Percentiles rank a stretch among this genome's conserved stretches.
phyloP scores from a whole-genome alignment of 2,329 filamentous ascomycete genomes.

The Lasiodiplodia theobromae region DNA sequence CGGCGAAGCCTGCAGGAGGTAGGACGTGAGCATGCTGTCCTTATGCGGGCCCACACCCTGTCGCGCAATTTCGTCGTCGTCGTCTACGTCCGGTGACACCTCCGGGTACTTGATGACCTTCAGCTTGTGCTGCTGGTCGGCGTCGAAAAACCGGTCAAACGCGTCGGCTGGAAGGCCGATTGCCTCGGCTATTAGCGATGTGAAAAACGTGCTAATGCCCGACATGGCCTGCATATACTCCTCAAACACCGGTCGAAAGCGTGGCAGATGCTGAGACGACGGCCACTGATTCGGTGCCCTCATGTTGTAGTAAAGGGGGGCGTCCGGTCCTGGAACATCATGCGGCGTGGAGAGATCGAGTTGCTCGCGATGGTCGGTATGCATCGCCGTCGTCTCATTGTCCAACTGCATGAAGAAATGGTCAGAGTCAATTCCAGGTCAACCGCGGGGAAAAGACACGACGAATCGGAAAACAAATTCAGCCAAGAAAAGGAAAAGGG shows the following conservation, averaged over 20 bases:
- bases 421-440: neutral
- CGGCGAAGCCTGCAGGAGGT: conserved; percentile 79
- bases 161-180: conserved; percentile 73
- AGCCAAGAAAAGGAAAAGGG: conserved; percentile 8
- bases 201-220: conserved; percentile 74
- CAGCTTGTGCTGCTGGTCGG: conserved; percentile 78
- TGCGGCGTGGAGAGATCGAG: conserved; percentile 86
- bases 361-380: conserved; percentile 82
- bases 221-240: conserved; percentile 82
- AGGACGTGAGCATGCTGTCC: conserved; percentile 83
- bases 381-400: conserved; percentile 72
- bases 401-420: conserved; percentile 50
- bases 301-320: conserved; percentile 77
- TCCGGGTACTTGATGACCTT: conserved; percentile 91
- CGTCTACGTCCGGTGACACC: conserved; percentile 46
- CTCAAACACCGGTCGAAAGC: conserved; percentile 72
- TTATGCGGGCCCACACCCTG: conserved; percentile 79
- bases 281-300: conserved; percentile 84
- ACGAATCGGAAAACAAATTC: neutral
- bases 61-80: conserved; percentile 61
- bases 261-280: conserved; percentile 65
- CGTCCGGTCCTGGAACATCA: conserved; percentile 64
- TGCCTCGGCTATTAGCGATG: conserved; percentile 82
- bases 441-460: neutral
- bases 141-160: conserved; percentile 81